Evolutionary conservation across 2,329 filamentous ascomycete genomes (phyloP).

Genomic region (Proliferodiscus dingleyae): DNA sequence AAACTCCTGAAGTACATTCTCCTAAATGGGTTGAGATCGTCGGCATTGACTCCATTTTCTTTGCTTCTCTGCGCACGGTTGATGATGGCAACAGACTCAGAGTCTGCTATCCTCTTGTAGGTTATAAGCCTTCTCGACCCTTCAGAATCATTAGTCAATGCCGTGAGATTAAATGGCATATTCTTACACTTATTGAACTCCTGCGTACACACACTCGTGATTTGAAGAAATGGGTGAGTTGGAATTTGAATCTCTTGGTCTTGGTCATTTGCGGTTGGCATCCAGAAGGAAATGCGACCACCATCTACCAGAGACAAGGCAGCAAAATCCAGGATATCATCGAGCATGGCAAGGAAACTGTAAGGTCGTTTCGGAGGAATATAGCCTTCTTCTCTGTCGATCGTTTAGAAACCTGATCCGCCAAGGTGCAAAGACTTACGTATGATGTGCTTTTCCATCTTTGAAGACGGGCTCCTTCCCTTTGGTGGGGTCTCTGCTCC

Average conservation of each 20-base stretch:
- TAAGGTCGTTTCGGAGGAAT: constrained; percentile 89
- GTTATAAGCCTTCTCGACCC: constrained; percentile 87
- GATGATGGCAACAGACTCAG: constrained; percentile 39
- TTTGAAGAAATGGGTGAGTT: constrained; percentile 66
- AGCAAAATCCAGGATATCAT: constrained; percentile 83
- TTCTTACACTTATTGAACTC: constrained; percentile 78
- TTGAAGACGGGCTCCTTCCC: constrained; percentile 54
- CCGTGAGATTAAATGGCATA: neutral
- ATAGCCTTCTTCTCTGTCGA: constrained; percentile 56
- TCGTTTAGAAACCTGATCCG: constrained; percentile 6
- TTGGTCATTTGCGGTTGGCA: constrained; percentile 83
- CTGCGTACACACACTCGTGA: constrained; percentile 76
- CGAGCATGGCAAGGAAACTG: constrained; percentile 82
- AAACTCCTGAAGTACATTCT: constrained; percentile 44
- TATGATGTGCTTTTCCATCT: constrained; percentile 65
- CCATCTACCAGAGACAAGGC: constrained; percentile 69
- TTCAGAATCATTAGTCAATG: constrained; percentile 33
- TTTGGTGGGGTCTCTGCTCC: constrained; percentile 63
- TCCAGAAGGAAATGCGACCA: constrained; percentile 89
- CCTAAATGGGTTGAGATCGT: constrained; percentile 65
- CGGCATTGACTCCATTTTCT: constrained; percentile 46
- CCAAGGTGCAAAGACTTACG: constrained; percentile 42
- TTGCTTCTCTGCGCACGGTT: constrained; percentile 29
- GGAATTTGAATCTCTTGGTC: constrained; percentile 73
- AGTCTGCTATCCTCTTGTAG: constrained; percentile 67